Conservation (phyloP, 2,329 filamentous ascomycete species). For the Xylaria sp. region DNA sequence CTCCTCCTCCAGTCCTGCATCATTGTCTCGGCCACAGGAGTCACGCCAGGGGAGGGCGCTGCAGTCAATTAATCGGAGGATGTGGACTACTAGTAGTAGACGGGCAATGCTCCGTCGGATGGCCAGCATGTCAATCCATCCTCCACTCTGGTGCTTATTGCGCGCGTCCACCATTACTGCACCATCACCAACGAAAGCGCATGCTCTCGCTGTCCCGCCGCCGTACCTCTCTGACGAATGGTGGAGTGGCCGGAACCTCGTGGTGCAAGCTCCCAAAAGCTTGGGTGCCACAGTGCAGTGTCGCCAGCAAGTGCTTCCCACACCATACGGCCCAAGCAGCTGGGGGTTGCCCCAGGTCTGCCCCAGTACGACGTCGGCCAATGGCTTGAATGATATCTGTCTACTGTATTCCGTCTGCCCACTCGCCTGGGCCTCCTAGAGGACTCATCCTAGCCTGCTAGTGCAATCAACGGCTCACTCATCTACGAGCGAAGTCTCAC, state of each 20-base stretch:
- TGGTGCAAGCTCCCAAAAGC: conserved; percentile 30
- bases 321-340: conserved; percentile 19
- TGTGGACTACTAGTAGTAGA: conserved; percentile 9
- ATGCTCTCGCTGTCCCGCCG: conserved; percentile 6
- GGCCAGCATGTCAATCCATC: conserved; percentile 27
- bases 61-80: conserved; percentile 26
- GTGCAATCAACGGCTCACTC: conserved; percentile 26
- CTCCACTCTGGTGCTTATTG: conserved; percentile 31
- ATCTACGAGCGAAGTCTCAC: conserved; percentile 22
- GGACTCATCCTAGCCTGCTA: conserved; percentile 22
- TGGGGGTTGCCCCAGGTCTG: conserved; percentile 1
- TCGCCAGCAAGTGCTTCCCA: neutral
- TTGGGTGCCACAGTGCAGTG: conserved; percentile 29
- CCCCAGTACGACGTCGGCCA: conserved; percentile 32
- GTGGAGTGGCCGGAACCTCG: conserved; percentile 29
- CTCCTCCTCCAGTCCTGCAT: conserved; percentile 29
- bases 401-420: neutral
- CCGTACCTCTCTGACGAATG: conserved; percentile 24
- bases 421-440: conserved; percentile 4
- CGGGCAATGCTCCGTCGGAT: conserved; percentile 16
- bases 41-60: conserved; percentile 14
- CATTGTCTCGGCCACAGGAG: conserved; percentile 34
- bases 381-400: conserved; percentile 24
- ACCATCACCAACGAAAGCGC: conserved; percentile 17
- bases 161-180: conserved; percentile 29